Evolutionary conservation across 345 rosid genomes (phyloP), one percentile per base, ranked within the genome.

Genomic region (Syzygium jambos): DNA sequence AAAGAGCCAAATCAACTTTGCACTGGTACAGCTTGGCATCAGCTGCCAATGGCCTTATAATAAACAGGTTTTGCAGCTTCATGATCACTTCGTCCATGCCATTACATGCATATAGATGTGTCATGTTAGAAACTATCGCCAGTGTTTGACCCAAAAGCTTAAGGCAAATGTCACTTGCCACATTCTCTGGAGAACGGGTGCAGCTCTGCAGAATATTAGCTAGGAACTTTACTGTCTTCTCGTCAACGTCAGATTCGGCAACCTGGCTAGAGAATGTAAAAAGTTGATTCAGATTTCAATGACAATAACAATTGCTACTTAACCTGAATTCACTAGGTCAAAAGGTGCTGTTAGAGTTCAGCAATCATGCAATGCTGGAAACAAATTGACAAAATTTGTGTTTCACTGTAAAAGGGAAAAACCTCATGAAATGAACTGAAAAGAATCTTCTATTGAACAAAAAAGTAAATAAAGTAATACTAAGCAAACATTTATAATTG

Each of bases 31-130:
- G 78, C 49, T 88, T 90, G 52, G 88, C 52, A 88, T 91, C 93
- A 13, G 94, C 90, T 65, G 92, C 90, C 52, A 86, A 46, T 73
- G 90, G 87, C 85, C 90, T 92, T 17, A 94, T 88, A 86, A 93
- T 87, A 91, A 94, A 95, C 77, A 98, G 92, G 87, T 90, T 89
- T 30, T 94, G 92, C 91, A 98, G 97, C 92, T 93, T 95, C 89
- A 92, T 82, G 84, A 97, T 86, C 86, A 94, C 92, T 86, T 87
- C 92, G 57, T 94, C 94, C 93, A 98, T 95, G 89, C 92, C 95
- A 68, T 89, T 93, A 85, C 89, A 91, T 90, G 90, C 90, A 90
- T 94, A 94, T 19, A 93, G 90, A 89, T 91, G 91, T 86, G 90
- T 92, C 88, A 89, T 87, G 89, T 92, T 91, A 59, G 98, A 94